A percentile compares a stretch with the other conserved stretches of the same genome.
These are phyloP conservation scores for Flaveria sonorensis DNA, from an alignment of 129 eudicot species.

Conservation along the genomic window DNA sequence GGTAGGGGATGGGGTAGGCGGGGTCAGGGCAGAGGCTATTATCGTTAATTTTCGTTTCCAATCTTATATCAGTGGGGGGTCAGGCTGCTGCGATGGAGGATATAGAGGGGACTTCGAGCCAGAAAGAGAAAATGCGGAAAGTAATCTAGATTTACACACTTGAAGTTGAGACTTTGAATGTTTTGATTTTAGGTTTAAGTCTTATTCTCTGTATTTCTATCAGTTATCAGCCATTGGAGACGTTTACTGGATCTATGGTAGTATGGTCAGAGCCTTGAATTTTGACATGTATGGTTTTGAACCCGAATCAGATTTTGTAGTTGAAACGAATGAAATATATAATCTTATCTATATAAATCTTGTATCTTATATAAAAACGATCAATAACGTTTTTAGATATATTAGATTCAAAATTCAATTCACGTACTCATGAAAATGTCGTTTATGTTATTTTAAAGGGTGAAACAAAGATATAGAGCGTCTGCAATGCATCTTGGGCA, in stretches of 20 bases:
- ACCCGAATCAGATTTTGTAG: not conserved
- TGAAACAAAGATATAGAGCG: no score
- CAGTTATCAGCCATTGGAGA: not conserved
- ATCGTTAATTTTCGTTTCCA: constrained; percentile 23
- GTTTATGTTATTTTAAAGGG: no score
- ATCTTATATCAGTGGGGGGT: not conserved
- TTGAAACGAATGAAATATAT: not conserved
- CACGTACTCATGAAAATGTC: not conserved
- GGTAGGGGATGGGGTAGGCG: constrained; percentile 66
- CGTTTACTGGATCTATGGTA: not conserved
- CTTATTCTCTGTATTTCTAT: constrained; percentile 11
- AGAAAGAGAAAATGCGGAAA: not conserved
- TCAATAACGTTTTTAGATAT: not conserved
- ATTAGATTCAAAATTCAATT: not conserved
- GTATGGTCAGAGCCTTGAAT: not conserved
- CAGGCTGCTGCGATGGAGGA: constrained; percentile 12
- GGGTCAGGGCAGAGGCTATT: constrained; percentile 62
- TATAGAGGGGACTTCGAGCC: constrained; percentile 8
- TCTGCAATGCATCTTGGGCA: no score
- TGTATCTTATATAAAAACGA: not conserved
- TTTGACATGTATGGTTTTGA: not conserved
- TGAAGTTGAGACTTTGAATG: constrained; percentile 4
- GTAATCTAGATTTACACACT: constrained; percentile 24
- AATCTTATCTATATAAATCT: not conserved
- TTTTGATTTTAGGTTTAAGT: not conserved